Percentiles rank a stretch among this genome's conserved stretches.
Evolutionary conservation across 2,329 filamentous ascomycete genomes (phyloP).

Genomic region (Cladorrhinum sp.): DNA sequence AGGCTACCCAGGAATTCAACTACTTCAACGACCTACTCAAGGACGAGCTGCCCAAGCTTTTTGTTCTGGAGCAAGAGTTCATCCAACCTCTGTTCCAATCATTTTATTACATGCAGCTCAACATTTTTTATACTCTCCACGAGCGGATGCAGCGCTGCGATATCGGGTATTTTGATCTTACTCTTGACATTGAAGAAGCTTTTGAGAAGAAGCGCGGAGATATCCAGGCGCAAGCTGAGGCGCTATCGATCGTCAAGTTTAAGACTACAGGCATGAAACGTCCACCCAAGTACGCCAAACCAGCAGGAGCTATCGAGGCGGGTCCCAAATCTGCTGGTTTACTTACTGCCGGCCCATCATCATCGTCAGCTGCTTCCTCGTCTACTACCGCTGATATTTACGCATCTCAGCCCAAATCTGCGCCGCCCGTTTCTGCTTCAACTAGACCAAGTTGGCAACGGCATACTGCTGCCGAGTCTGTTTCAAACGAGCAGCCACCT

Average conservation of each 20-base stretch:
- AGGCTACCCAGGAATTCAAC: conserved; percentile 92
- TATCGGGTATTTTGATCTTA: conserved; percentile 96
- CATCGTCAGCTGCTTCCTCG: conserved; percentile 1
- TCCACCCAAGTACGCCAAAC: conserved; percentile 57
- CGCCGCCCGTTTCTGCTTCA: conserved; percentile 23
- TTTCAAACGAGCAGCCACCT: conserved; percentile 58
- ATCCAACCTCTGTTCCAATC: conserved; percentile 97
- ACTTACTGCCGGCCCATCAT: conserved; percentile 48
- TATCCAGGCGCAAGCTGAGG: conserved; percentile 80
- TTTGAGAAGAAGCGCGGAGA: conserved; percentile 87
- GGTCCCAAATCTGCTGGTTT: conserved; percentile 47
- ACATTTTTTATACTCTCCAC: conserved; percentile 97
- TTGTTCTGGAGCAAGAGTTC: conserved; percentile 85
- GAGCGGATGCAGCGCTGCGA: conserved; percentile 97
- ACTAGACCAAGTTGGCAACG: conserved; percentile 20
- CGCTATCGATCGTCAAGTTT: conserved; percentile 81
- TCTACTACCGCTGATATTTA: conserved; percentile 15
- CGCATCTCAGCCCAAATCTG: conserved; percentile 3
- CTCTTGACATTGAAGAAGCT: conserved; percentile 84
- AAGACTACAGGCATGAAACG: conserved; percentile 76
- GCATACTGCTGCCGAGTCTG: conserved; percentile 33
- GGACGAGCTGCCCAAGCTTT: conserved; percentile 90
- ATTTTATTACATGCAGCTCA: conserved; percentile 99
- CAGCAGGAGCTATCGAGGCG: conserved; percentile 54
- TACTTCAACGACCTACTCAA: conserved; percentile 98